Evolutionary conservation across 345 rosid species (phyloP).

Genomic region (Abelmoschus esculentus): DNA sequence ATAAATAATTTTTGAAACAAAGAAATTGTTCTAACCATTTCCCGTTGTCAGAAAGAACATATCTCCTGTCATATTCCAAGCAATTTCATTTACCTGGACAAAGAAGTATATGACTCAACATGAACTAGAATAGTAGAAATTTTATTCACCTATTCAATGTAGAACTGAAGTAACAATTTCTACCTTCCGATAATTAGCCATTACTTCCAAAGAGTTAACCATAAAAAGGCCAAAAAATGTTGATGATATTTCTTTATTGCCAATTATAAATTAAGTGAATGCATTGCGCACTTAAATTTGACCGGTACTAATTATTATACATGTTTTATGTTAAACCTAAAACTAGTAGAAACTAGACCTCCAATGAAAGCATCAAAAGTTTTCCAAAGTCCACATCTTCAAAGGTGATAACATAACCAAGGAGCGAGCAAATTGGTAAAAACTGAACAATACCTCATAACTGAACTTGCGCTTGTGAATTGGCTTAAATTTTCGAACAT

Average conservation of each 20-base stretch:
- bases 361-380: background rate
- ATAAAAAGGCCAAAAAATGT: background rate
- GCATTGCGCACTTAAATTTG: background rate
- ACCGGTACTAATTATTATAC: constrained; percentile 37
- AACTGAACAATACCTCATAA: constrained; percentile 59
- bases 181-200: background rate
- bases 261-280: background rate
- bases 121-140: background rate
- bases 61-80: constrained; percentile 96
- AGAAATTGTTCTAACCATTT: constrained; percentile 49
- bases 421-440: background rate
- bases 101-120: background rate
- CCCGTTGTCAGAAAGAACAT: constrained; percentile 93
- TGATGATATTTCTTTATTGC: background rate
- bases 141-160: background rate
- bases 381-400: background rate
- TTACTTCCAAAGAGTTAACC: background rate
- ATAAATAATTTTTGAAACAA: constrained; percentile 12
- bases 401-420: constrained; percentile 1
- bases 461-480: constrained; percentile 77
- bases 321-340: background rate
- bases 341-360: constrained; percentile 5
- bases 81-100: constrained; percentile 88
- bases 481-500: constrained; percentile 93
- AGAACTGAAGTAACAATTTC: background rate